Evolutionary conservation across 441 rosid genomes (phyloP).

Genomic region (Euphorbia neoarborescens): DNA sequence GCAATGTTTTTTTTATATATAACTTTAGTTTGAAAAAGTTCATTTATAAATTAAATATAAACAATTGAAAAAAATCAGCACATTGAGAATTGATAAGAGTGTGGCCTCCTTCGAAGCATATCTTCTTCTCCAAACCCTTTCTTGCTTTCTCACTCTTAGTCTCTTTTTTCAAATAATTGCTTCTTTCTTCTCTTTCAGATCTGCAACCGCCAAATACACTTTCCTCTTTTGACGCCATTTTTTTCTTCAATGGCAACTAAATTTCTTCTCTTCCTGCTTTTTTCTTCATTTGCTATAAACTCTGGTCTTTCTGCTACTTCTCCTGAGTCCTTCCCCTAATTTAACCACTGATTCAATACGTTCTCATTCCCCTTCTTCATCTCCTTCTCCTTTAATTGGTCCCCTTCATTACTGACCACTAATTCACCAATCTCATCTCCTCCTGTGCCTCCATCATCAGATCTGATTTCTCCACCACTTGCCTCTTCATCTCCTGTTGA

Average conservation of each 20-base stretch:
- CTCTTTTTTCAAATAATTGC: background rate
- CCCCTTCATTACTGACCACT: conserved; percentile 20
- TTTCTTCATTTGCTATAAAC: background rate
- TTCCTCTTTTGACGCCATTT: too few species aligned
- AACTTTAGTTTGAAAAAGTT: too few species aligned
- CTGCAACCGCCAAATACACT: background rate
- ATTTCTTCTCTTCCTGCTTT: background rate
- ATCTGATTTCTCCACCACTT: conserved; percentile 20
- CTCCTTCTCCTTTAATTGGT: conserved; percentile 14
- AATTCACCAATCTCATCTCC: conserved; percentile 23
- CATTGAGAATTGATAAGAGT: background rate
- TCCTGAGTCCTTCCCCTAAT: conserved; percentile 9
- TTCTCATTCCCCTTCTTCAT: conserved; percentile 12
- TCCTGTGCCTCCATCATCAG: conserved; percentile 34
- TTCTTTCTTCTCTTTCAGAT: background rate
- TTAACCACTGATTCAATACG: background rate
- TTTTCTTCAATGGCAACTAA: background rate
- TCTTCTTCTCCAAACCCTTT: too few species aligned
- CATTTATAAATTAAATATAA: too few species aligned
- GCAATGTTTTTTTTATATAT: too few species aligned
- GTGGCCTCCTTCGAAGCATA: too few species aligned
- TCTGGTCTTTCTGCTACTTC: conserved; percentile 6
- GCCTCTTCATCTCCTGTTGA: conserved; percentile 18
- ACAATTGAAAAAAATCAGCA: too few species aligned
- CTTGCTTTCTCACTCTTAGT: background rate